Base-by-base conservation (phyloP, 805 yeast genomes). In the Wickerhamiella siamensis region DNA sequence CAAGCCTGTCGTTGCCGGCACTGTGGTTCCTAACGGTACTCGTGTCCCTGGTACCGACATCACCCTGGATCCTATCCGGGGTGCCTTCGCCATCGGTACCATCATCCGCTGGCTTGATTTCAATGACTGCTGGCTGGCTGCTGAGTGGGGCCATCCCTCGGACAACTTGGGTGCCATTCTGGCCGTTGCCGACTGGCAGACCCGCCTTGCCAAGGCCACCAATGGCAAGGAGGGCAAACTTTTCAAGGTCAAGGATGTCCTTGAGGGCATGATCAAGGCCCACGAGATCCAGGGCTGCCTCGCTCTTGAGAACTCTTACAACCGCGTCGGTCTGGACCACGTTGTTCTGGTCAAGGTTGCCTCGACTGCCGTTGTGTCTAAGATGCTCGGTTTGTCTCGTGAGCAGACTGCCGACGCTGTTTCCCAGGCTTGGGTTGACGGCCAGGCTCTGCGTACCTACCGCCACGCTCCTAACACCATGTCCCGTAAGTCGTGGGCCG, bases 121-220 rank as follows among this genome's bases (percentile, higher is more conserved):
- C 60, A 74, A 74, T 47, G 79, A 74, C 53, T 74, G 79, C 56
- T 74, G 79, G 79, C 57, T 74, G 33, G 79, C 79, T 38, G 77
- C 77, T n/a, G 79, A 74, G 55, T 74, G 79, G 79, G 79, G 79
- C 3, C 79, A 74, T 55, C 79, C 79, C 19, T 69, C 75, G 26
- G 79, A 74, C 52, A 74, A 74, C 55, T 51, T 74, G 39, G 79
- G 78, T 37, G 75, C 75, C 40, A 72, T 74, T 44, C 55, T 74
- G 12, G 75, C 79, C 1, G 74, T 74, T 27, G 70, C 77, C 26
- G 79, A 74, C 56, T 65, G 71, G 60, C 62, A 69, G 43, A 68
- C 74, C 40, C 64, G 78, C 47, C 52, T 62, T 19, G 56, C 63
- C 41, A 65, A 64, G 50, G 62, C 65, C 15, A 60, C 64, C 26